Evolutionary conservation across 768 basidiomycete genomes (phyloP), one percentile per base, ranked within the genome.

Genomic region (Xanthoconium stramineum): DNA sequence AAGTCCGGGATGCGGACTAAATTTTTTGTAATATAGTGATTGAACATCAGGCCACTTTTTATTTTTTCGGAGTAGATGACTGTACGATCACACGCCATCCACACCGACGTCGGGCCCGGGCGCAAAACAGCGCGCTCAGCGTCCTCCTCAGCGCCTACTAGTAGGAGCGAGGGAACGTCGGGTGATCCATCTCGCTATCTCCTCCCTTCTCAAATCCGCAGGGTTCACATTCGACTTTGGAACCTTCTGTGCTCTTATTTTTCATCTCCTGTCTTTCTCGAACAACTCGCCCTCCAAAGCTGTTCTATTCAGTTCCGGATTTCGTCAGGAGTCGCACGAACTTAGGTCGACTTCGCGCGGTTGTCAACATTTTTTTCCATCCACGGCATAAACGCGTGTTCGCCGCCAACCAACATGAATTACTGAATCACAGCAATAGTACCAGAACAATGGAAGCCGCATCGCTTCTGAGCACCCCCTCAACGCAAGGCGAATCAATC

Each of bases 1-100:
- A 9, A 29, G 24, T 2, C 10, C 29, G 29, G 29, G 6, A 13
- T 12, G 1, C 44, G 15, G 14, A 5, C 35, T 7, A 50, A 50
- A 56, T 47, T 63, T 42, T 70, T 65, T 70, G 71, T 64, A 65
- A n/a, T 55, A 56, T 56, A 17, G 39, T 49, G 19, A 45, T 17
- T 37, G 19, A 46, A 62, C 53, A 70, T 70, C 69, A 66, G 68
- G 40, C 70, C 70, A 71, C 70, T 71, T 69, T 71, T 72, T 71
- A 65, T 63, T 73, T 70, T 60, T 59, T 59, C 58, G 47, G 33
- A 35, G 8, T 35, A 6, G 7, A 42, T 42, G 10, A 20, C 12
- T 42, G 9, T 19, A 6, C 10, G 50, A 43, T 62, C 58, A 64
- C 62, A 60, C 61, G 61, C 50, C 55, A n/a, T 40, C 30, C 6